These are phyloP conservation scores for Monsonia emarginata DNA, from an alignment of 441 rosid genomes.

Conservation along the genomic window DNA sequence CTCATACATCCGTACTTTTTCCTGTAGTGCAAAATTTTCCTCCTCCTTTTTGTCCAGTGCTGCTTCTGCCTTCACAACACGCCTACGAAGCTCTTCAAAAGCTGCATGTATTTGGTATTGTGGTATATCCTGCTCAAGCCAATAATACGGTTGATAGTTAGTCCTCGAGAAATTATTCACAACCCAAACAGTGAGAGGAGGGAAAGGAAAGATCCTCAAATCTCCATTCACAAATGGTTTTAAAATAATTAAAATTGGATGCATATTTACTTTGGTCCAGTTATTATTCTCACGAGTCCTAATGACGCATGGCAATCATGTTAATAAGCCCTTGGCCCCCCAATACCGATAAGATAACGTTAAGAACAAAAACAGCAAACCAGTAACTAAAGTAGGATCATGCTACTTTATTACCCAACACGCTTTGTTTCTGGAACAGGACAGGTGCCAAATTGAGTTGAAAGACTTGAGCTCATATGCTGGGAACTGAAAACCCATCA, in stretches of 20 bases:
- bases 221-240: too few species aligned
- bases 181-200: not conserved
- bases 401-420: not conserved
- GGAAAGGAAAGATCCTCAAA: too few species aligned
- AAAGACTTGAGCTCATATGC: not conserved
- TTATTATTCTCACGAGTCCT: too few species aligned
- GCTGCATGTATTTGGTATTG: conserved; percentile 43
- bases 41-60: conserved; percentile 61
- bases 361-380: not conserved
- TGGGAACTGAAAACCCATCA: not conserved
- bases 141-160: conserved; percentile 13
- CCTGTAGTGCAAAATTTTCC: conserved; percentile 61
- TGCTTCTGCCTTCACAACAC: conserved; percentile 58
- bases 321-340: not conserved
- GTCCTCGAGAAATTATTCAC: conserved; percentile 5
- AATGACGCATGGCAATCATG: not conserved
- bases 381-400: not conserved
- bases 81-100: conserved; percentile 61
- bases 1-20: conserved; percentile 60
- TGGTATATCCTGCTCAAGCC: conserved; percentile 39
- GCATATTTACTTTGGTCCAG: too few species aligned
- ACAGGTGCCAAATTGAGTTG: not conserved
- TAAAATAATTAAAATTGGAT: too few species aligned
- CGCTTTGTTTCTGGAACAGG: not conserved
- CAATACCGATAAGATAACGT: not conserved